phyloP scores from a whole-genome alignment of 208 protist genomes.

The Trypanosoma brucei region DNA sequence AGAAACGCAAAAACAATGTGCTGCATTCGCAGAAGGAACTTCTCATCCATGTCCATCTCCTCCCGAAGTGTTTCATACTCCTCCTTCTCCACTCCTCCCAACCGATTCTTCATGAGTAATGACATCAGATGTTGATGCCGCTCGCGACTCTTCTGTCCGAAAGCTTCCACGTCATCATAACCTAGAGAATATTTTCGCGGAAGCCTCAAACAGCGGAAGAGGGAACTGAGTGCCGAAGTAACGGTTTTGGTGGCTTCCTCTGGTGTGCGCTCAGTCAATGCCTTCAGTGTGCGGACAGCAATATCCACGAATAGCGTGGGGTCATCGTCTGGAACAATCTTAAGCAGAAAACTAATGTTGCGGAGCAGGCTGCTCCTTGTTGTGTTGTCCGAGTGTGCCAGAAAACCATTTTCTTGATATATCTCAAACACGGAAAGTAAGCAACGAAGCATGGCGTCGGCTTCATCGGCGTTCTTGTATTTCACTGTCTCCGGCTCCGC shows the following conservation, averaged over 20 bases:
- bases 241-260: slow-evolving; percentile 81
- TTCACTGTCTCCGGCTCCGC: slow-evolving; percentile 62
- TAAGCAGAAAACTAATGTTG: slow-evolving; percentile 77
- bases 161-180: slow-evolving; percentile 86
- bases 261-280: slow-evolving; percentile 62
- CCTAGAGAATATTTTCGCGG: slow-evolving; percentile 69
- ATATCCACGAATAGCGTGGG: slow-evolving; percentile 83
- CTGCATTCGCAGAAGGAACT: slow-evolving; percentile 89
- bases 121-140: slow-evolving; percentile 74
- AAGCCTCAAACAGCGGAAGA: slow-evolving; percentile 79
- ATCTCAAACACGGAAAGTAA: slow-evolving; percentile 78
- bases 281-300: slow-evolving; percentile 65
- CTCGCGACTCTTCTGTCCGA: slow-evolving; percentile 79
- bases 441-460: slow-evolving; percentile 80
- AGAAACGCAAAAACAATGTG: slow-evolving; percentile 82
- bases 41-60: slow-evolving; percentile 85
- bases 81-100: slow-evolving; percentile 40
- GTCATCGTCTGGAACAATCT: slow-evolving; percentile 85
- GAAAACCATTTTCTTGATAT: slow-evolving; percentile 85
- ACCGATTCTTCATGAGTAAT: slow-evolving; percentile 45
- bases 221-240: slow-evolving; percentile 67
- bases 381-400: slow-evolving; percentile 85
- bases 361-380: slow-evolving; percentile 66
- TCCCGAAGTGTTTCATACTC: slow-evolving; percentile 64
- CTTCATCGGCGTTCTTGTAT: slow-evolving; percentile 75